These are phyloP conservation scores for Leccinum variicolor DNA, from an alignment of 768 basidiomycete species.

Conservation along the genomic window DNA sequence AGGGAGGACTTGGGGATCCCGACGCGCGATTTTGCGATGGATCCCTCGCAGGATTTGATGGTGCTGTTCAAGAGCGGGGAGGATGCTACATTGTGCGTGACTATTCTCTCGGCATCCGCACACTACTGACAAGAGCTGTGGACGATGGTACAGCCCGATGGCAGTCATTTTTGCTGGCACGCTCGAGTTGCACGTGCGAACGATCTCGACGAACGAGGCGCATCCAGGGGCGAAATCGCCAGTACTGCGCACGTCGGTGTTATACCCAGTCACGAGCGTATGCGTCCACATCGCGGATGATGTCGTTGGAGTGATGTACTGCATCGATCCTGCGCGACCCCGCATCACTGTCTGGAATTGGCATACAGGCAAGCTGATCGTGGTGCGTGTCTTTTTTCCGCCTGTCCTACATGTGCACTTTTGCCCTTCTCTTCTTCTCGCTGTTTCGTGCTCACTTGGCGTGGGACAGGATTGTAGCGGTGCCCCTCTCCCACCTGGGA, in stretches of 20 bases:
- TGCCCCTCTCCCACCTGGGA: conserved; percentile 21
- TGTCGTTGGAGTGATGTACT: conserved; percentile 47
- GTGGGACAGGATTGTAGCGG: conserved; percentile 28
- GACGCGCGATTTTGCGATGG: conserved; percentile 59
- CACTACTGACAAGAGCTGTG: not conserved
- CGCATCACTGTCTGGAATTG: conserved; percentile 48
- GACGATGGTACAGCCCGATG: conserved; percentile 6
- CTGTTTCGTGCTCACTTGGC: not conserved
- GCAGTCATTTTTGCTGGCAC: conserved; percentile 3
- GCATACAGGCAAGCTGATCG: conserved; percentile 39
- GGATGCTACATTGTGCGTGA: conserved; percentile 12
- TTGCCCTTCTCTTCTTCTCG: not conserved
- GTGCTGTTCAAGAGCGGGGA: conserved; percentile 36
- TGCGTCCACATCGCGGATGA: conserved; percentile 54
- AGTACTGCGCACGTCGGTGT: conserved; percentile 24
- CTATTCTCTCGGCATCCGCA: not conserved
- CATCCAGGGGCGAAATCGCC: conserved; percentile 42
- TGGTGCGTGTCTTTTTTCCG: conserved; percentile 32
- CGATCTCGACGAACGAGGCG: conserved; percentile 37
- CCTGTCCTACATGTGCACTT: too few species aligned
- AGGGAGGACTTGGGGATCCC: conserved; percentile 37
- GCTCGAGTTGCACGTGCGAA: conserved; percentile 41
- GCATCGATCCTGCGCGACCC: conserved; percentile 23
- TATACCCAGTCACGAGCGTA: conserved; percentile 26
- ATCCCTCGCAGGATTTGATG: conserved; percentile 61